Evolutionary conservation across 2,329 filamentous ascomycete species (phyloP), one percentile per base, ranked within the genome.

Genomic region (Fusarium sp.): DNA sequence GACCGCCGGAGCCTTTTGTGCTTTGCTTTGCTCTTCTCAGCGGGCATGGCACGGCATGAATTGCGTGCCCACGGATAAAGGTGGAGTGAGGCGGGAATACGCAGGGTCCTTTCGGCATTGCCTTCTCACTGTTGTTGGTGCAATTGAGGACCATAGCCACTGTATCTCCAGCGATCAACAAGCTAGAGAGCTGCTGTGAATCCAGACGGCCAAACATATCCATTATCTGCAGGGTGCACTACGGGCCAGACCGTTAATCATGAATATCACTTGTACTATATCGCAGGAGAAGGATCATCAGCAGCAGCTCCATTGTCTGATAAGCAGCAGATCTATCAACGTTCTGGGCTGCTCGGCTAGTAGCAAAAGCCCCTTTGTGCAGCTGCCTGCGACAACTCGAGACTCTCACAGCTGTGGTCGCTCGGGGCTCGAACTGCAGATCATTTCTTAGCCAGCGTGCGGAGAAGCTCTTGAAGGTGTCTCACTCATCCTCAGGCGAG

Each of bases 391-490:
- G 44, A 62, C 54, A 70, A 54, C 68, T 57, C 54, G 35, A 71
- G 63, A 32, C 48, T 53, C 44, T 53, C 18, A 50, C 45, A 49
- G 44, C 27, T 56, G 46, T 27, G 57, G 52, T 27, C 41, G 48
- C 14, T 58, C 17, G 20, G 57, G 49, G 32, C 50, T 68, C 45
- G 63, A 64, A 60, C 46, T 42, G 68, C 42, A 71, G 69, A 71
- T 71, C 69, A 71, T 57, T 67, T 32, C 45, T 50, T 30, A 42
- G 42, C 45, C 54, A 69, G 59, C 57, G 52, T 68, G 68, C 68
- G 68, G 69, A 71, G 69, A 65, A 71, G 64, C 65, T 55, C 33
- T 49, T 55, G 35, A 52, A 69, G 65, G 53, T 69, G 67, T 69
- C 60, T 69, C 65, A 60, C 49, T 30, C 45, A 49, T 37, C 35